Evolutionary conservation across 306 rosid genomes (phyloP).

Genomic region (Vigna mungo): DNA sequence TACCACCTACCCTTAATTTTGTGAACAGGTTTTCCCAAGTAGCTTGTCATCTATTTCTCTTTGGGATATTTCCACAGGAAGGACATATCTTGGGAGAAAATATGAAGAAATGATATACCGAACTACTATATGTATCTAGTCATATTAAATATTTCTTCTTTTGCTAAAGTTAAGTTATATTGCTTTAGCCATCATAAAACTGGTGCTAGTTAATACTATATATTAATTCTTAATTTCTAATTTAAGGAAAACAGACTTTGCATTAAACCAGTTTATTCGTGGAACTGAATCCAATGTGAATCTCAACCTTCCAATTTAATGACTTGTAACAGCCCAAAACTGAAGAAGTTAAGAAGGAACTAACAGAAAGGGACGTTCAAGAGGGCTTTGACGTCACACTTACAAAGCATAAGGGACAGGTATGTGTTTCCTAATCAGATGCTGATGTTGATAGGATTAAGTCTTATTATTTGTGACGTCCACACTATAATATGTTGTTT

Average conservation of each 20-base stretch:
- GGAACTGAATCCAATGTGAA: slow-evolving; percentile 32
- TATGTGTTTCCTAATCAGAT: slow-evolving; percentile 35
- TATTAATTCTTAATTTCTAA: not conserved
- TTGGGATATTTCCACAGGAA: not conserved
- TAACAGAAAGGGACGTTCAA: slow-evolving; percentile 77
- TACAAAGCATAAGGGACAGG: slow-evolving; percentile 96
- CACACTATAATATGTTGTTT: slow-evolving; percentile 26
- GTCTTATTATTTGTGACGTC: slow-evolving; percentile 13
- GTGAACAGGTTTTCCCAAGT: not conserved
- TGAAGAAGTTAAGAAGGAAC: slow-evolving; percentile 91
- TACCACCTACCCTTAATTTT: slow-evolving; percentile 1
- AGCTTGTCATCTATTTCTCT: slow-evolving; percentile 11
- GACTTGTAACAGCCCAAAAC: slow-evolving; percentile 73
- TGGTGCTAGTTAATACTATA: not conserved
- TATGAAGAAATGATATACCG: not conserved
- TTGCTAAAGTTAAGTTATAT: not conserved
- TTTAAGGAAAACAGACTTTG: not conserved
- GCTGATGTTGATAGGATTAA: slow-evolving; percentile 38
- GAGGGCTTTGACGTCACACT: slow-evolving; percentile 86
- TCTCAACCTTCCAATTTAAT: slow-evolving; percentile 38
- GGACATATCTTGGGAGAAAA: slow-evolving; percentile 1
- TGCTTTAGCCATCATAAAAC: slow-evolving; percentile 12
- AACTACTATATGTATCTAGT: slow-evolving; percentile 21
- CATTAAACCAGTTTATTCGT: slow-evolving; percentile 21
- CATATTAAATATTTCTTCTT: not conserved